Base-by-base conservation (phyloP, 768 basidiomycete species). In the Asterophora parasitica region DNA sequence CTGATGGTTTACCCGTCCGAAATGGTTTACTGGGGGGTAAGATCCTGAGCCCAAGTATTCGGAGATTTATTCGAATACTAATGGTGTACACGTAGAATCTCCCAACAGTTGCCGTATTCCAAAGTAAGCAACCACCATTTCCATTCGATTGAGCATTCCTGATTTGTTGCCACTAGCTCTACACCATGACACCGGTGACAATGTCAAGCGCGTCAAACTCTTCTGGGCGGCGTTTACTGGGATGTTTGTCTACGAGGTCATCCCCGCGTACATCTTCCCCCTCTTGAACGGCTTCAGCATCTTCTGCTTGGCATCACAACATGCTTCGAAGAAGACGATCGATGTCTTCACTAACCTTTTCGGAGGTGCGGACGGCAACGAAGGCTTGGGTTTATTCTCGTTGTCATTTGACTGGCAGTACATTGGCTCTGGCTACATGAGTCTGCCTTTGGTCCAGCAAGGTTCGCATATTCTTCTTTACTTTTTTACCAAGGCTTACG, bases 321-420 rank as follows among this genome's bases (percentile, higher is more conserved):
- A 67, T 30, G 69, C 71, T 0, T 66, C 73, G 2, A 61, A 70
- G 35, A 68, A 55, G 6, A 69, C 76, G 4, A 64, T 70, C 23
- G 64, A 79, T 50, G 58, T 77, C 12, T 73, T 83, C 56, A 83
- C 81, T 3, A 78, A 81, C 44, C 55, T 87, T 0, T 85, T 87
- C 49, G 85, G 85, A 23, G 85, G 85, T 4, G 66, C 76, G 2
- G 70, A 77, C 30, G 82, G 75, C 23, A 87, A 86, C 54, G 83
- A 87, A 60, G 84, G 83, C 0, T 67, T 86, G 33, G 83, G 84
- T 0, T 56, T 85, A 15, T 46, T 80, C 33, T 77, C 75, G 28
- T 48, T 86, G 34, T 78, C 78, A n/a, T 74, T 85, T 38, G 84
- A 85, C 55, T 87, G 81, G 81, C 79, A 82, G 50, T 81, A 81